Evolutionary conservation across 1,139 yeast genomes (phyloP).

Genomic region (Kodamaea anthophila): DNA sequence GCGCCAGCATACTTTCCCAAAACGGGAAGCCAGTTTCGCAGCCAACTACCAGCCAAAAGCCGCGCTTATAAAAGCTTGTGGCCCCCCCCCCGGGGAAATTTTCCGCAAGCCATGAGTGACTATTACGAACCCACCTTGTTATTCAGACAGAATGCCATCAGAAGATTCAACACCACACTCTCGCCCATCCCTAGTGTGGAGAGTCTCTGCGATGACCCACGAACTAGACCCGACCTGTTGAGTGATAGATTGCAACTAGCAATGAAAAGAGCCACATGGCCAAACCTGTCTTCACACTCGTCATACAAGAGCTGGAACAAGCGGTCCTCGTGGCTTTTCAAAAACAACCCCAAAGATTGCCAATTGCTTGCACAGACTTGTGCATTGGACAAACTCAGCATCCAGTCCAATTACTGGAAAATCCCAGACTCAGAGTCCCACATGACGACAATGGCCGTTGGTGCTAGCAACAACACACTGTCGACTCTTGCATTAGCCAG

Average conservation of each 20-base stretch:
- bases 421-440: conserved; percentile 55
- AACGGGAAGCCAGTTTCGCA: conserved; percentile 1
- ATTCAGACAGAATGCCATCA: conserved; percentile 42
- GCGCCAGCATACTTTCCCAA: conserved; percentile 3
- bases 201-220: conserved; percentile 8
- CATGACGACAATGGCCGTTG: conserved; percentile 50
- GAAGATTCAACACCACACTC: conserved; percentile 22
- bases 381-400: conserved; percentile 34
- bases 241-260: background rate
- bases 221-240: background rate
- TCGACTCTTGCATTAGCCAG: conserved; percentile 58
- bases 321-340: conserved; percentile 22
- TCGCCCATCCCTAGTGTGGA: conserved; percentile 26
- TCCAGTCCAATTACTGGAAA: conserved; percentile 65
- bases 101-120: conserved; percentile 19
- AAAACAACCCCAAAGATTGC: conserved; percentile 23
- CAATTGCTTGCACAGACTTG: conserved; percentile 35
- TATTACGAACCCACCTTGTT: conserved; percentile 41
- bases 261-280: background rate
- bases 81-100: background rate
- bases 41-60: conserved; percentile 2
- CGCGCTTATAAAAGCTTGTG: conserved; percentile 1
- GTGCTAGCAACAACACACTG: conserved; percentile 22
- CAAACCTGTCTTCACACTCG: background rate
- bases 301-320: conserved; percentile 1